A percentile compares a stretch with the other conserved stretches of the same genome.
These are phyloP conservation scores for Dendrobium officinale DNA, from an alignment of 106 monocot genomes.

Conservation along the genomic window DNA sequence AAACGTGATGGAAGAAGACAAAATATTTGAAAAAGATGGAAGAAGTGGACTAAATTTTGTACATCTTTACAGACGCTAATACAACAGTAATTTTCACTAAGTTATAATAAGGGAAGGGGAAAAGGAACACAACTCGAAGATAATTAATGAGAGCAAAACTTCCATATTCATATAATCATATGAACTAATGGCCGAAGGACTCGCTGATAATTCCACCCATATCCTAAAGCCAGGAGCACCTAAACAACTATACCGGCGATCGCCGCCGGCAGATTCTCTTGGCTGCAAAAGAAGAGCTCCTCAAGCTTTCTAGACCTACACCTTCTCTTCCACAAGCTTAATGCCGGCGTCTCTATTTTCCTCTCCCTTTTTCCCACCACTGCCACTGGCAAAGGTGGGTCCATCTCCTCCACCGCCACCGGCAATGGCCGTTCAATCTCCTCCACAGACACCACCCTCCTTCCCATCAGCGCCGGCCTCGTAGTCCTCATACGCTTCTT, in stretches of 20 bases:
- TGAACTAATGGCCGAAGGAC: no score
- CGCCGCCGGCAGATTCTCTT: background rate
- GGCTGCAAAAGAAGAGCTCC: background rate
- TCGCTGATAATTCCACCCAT: no score
- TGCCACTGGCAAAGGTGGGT: conserved; percentile 30
- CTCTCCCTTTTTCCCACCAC: conserved; percentile 8
- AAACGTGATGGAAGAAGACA: no score
- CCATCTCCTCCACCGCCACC: conserved; percentile 7
- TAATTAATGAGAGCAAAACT: no score
- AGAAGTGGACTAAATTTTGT: no score
- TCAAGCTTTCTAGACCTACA: conserved; percentile 6
- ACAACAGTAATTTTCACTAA: no score
- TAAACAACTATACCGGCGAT: background rate
- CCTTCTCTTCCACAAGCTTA: conserved; percentile 29
- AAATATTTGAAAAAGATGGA: no score
- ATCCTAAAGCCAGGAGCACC: no score
- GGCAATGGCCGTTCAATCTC: background rate
- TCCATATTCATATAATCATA: no score
- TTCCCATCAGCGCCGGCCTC: background rate
- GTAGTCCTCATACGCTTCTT: background rate
- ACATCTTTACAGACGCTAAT: no score
- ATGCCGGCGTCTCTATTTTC: background rate
- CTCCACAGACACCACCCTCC: background rate
- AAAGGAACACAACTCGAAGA: no score
- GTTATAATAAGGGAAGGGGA: no score